These are phyloP conservation scores for Patellifolia procumbens DNA, from an alignment of 179 eudicot species.

Conservation along the genomic window DNA sequence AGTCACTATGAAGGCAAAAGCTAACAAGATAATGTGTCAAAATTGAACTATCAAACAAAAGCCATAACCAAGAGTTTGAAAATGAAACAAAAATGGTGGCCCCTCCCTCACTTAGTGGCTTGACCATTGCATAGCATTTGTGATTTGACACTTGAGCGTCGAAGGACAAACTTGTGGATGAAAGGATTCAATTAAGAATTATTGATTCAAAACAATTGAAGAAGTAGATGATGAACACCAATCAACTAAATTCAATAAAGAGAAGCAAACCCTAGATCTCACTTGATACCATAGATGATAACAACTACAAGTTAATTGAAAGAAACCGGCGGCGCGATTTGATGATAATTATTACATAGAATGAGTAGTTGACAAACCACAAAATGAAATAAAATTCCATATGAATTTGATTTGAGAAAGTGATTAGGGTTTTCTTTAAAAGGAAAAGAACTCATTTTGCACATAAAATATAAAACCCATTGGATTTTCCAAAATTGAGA, in stretches of 20 bases:
- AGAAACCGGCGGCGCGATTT: background rate
- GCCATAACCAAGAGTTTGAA: conserved; percentile 5
- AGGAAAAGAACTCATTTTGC: conserved; percentile 28
- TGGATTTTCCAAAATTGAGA: conserved; percentile 22
- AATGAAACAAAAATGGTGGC: conserved; percentile 4
- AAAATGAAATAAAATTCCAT: conserved; percentile 8
- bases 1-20: background rate
- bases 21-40: background rate
- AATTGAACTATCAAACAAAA: conserved; percentile 14
- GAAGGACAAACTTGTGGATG: background rate
- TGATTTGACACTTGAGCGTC: background rate
- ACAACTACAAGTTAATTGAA: conserved; percentile 1
- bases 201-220: background rate
- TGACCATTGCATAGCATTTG: background rate
- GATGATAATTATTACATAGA: background rate
- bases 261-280: conserved; percentile 34
- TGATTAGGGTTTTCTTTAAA: conserved; percentile 44
- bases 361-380: conserved; percentile 1
- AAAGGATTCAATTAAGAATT: background rate
- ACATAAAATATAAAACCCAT: conserved; percentile 45
- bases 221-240: conserved; percentile 5
- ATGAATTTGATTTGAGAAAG: conserved; percentile 10
- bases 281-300: conserved; percentile 19
- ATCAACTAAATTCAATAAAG: background rate
- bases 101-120: conserved; percentile 15